Conservation (phyloP, 2,329 filamentous ascomycete genomes). For the Aspergillus sp. region DNA sequence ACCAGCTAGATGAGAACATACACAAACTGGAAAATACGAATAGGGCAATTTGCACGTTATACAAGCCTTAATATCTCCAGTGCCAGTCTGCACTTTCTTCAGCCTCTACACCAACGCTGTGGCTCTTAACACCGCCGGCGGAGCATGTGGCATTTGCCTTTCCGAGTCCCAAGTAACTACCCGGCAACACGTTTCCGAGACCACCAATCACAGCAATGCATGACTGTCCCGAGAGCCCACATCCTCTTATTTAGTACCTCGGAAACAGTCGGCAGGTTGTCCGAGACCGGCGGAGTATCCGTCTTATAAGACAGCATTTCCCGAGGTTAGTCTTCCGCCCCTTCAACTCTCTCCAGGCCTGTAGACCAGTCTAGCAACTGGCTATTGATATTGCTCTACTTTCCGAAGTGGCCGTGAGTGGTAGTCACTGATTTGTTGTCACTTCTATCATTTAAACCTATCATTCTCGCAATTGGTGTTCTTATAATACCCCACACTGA, state of each 20-base stretch:
- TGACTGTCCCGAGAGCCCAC: not conserved
- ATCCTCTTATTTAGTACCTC: not conserved
- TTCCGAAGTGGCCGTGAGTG: too few relatives aligned
- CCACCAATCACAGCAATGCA: conserved; percentile 15
- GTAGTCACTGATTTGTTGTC: too few relatives aligned
- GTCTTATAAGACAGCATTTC: conserved; percentile 1
- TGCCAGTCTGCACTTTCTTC: too few relatives aligned
- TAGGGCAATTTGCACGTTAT: too few relatives aligned
- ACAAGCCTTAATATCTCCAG: too few relatives aligned
- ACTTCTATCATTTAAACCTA: too few relatives aligned
- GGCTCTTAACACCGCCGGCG: not conserved
- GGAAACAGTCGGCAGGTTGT: conserved; percentile 15
- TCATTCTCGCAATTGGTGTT: not conserved
- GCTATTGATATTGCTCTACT: not conserved
- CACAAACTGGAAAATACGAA: too few relatives aligned
- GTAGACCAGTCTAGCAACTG: not conserved
- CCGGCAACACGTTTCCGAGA: conserved; percentile 19
- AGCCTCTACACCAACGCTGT: not conserved
- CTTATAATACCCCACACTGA: not conserved
- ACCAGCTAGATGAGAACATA: too few relatives aligned
- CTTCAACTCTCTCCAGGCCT: not conserved
- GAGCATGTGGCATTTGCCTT: not conserved
- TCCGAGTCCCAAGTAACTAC: not conserved
- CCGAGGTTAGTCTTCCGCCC: not conserved
- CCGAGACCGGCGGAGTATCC: conserved; percentile 18